Evolutionary conservation across 495 filamentous ascomycete species (phyloP).

Genomic region (Penicillium dipodomyicola): DNA sequence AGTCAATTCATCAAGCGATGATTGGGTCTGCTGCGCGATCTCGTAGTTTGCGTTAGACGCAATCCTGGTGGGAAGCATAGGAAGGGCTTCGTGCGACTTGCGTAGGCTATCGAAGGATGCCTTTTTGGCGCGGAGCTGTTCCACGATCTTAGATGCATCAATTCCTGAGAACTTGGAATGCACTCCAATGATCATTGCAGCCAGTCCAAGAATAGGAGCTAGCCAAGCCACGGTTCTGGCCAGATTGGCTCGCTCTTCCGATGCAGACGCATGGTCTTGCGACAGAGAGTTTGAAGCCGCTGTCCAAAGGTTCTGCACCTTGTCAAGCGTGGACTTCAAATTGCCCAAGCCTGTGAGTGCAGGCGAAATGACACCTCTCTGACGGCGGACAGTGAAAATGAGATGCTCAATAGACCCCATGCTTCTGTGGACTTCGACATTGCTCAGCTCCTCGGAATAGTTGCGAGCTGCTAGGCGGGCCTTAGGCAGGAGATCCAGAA

Average conservation of each 20-base stretch:
- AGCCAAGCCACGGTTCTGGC: conserved; percentile 47
- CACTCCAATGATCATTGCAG: conserved; percentile 48
- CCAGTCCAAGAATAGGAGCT: conserved; percentile 47
- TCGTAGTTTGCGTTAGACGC: conserved; percentile 43
- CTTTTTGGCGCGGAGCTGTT: conserved; percentile 49
- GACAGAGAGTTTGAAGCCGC: conserved; percentile 31
- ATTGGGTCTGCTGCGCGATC: conserved; percentile 44
- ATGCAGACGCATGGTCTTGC: conserved; percentile 22
- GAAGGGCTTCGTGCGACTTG: conserved; percentile 44
- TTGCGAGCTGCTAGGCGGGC: conserved; percentile 62
- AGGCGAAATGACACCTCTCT: conserved; percentile 56
- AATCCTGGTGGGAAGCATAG: conserved; percentile 54
- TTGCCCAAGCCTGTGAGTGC: conserved; percentile 37
- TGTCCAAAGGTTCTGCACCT: conserved; percentile 45
- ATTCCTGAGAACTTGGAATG: conserved; percentile 59
- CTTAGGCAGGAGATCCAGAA: conserved; percentile 66
- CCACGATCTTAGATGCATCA: conserved; percentile 39
- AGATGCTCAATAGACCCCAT: conserved; percentile 81
- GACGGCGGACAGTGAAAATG: conserved; percentile 62
- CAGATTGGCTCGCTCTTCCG: conserved; percentile 21
- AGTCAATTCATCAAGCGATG: conserved; percentile 44
- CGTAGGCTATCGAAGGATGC: conserved; percentile 42
- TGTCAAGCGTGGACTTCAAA: conserved; percentile 36
- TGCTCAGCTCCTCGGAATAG: conserved; percentile 80
- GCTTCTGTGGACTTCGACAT: conserved; percentile 71